Evolutionary conservation across 2,329 filamentous ascomycete genomes (phyloP).

Genomic region (Colletotrichum falcatum): DNA sequence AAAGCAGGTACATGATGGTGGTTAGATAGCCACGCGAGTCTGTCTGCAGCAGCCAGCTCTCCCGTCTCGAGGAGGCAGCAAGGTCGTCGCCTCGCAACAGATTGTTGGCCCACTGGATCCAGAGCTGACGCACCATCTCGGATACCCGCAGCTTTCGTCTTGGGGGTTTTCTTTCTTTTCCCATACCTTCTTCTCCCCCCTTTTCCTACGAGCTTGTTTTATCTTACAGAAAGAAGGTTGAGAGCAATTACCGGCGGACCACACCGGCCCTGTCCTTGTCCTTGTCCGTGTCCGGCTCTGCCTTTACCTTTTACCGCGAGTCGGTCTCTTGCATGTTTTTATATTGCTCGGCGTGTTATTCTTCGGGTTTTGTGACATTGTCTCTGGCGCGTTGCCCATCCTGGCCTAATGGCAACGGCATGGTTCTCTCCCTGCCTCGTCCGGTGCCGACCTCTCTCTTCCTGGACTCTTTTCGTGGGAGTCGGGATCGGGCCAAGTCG

Average conservation of each 20-base stretch:
- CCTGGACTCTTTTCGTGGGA: not conserved
- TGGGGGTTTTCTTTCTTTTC: not conserved
- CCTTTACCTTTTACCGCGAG: conserved; percentile 15
- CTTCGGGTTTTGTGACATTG: not conserved
- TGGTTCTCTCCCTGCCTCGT: not conserved
- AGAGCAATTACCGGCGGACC: not conserved
- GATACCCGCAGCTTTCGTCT: not conserved
- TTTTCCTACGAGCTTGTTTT: conserved; percentile 23
- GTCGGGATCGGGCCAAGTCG: conserved; percentile 18
- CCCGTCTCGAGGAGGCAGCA: conserved; percentile 24
- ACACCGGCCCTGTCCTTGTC: conserved; percentile 25
- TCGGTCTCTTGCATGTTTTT: conserved; percentile 14
- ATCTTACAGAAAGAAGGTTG: conserved; percentile 15
- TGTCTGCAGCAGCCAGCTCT: conserved; percentile 10
- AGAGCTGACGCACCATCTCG: not conserved
- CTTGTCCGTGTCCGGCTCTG: conserved; percentile 9
- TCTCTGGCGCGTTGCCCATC: conserved; percentile 6
- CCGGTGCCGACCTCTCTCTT: conserved; percentile 4
- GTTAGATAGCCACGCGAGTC: conserved; percentile 36
- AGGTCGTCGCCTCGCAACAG: conserved; percentile 1
- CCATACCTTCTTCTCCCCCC: not conserved
- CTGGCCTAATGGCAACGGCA: not conserved
- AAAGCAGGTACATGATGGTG: conserved; percentile 36
- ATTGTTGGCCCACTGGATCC: not conserved
- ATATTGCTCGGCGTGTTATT: conserved; percentile 12